These are phyloP conservation scores for Lactarius akahatsu DNA, from an alignment of 768 basidiomycete genomes.

Conservation along the genomic window DNA sequence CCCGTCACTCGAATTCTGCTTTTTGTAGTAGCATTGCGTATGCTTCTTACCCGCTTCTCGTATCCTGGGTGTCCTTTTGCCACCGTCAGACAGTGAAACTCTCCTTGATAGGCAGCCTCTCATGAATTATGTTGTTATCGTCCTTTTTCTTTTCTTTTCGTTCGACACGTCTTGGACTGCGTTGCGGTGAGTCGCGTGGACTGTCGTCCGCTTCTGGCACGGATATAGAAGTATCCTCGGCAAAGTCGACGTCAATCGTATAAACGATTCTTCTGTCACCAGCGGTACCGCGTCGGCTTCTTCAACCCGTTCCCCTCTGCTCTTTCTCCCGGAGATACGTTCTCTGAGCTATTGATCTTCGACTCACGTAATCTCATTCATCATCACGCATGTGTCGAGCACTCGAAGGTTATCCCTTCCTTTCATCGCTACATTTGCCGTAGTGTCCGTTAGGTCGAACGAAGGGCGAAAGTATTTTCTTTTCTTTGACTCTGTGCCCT, in stretches of 20 bases:
- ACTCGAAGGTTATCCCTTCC: not conserved
- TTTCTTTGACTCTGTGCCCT: not conserved
- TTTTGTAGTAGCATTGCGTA: not conserved
- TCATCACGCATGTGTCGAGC: not conserved
- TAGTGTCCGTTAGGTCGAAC: not conserved
- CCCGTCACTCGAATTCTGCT: not conserved
- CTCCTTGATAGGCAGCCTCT: not conserved
- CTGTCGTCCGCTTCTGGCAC: not conserved
- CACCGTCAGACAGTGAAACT: not conserved
- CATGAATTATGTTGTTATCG: not conserved
- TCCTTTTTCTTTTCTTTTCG: not conserved
- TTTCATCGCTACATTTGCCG: not conserved
- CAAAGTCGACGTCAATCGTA: constrained; percentile 2
- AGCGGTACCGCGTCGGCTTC: not conserved
- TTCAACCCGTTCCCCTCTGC: not conserved
- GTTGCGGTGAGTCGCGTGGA: not conserved
- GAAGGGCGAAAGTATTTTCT: not conserved
- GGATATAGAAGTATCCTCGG: constrained; percentile 4
- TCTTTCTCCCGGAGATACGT: not conserved
- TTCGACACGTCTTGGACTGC: constrained; percentile 1
- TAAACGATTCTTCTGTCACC: not conserved
- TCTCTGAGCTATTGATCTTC: not conserved
- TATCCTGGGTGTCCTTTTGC: not conserved
- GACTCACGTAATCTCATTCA: not conserved
- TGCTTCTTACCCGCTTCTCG: not conserved